Evolutionary conservation across 345 rosid species (phyloP).

Genomic region (Streptanthus diversifolius): DNA sequence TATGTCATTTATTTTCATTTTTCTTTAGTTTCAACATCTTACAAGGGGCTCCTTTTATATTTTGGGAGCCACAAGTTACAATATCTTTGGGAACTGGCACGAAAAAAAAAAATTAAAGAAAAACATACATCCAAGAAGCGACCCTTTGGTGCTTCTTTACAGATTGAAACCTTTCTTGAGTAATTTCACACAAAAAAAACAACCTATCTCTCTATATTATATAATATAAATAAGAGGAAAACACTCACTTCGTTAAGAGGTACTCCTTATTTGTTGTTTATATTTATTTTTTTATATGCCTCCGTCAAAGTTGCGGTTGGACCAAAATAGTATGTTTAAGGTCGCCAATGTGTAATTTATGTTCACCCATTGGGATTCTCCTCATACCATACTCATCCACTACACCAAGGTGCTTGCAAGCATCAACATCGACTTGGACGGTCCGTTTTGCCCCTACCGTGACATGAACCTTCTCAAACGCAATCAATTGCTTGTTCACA

Average conservation of each 20-base stretch:
- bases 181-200: constrained; percentile 5
- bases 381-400: constrained; percentile 71
- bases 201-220: constrained; percentile 1
- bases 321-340: constrained; percentile 75
- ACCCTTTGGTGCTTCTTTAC: constrained; percentile 30
- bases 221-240: constrained; percentile 18
- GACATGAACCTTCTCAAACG: constrained; percentile 66
- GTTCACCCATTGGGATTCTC: constrained; percentile 88
- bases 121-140: constrained; percentile 19
- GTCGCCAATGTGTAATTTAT: constrained; percentile 66
- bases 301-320: constrained; percentile 44
- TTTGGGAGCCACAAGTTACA: constrained; percentile 28
- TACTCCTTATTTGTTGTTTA: constrained; percentile 5
- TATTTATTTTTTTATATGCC: constrained; percentile 28
- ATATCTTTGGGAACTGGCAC: neutral
- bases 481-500: constrained; percentile 52
- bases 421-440: constrained; percentile 50
- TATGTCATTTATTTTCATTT: constrained; percentile 4
- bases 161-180: constrained; percentile 7
- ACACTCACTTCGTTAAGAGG: constrained; percentile 3
- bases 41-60: constrained; percentile 21
- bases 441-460: constrained; percentile 48
- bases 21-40: constrained; percentile 12
- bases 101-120: neutral
- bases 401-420: constrained; percentile 74